Evolutionary conservation across 768 basidiomycete species (phyloP).

Genomic region (Daedaleopsis sinensis): DNA sequence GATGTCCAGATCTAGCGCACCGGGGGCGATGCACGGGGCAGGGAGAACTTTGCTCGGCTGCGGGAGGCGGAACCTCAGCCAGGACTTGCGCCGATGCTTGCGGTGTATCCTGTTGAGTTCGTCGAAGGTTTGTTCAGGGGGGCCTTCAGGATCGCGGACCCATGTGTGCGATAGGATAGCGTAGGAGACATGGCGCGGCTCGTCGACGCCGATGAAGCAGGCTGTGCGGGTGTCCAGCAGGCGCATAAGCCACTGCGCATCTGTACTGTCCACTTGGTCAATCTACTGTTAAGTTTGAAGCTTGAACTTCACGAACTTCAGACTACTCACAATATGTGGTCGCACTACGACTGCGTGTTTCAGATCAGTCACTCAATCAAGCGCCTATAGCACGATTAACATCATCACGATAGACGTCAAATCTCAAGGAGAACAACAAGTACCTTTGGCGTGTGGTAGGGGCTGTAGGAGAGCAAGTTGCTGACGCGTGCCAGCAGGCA

Average conservation of each 20-base stretch:
- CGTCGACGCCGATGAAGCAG: conserved; percentile 3
- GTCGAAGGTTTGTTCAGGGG: conserved; percentile 2
- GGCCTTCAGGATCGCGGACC: neutral
- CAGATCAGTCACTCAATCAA: no score
- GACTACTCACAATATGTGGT: neutral
- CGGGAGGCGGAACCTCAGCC: neutral
- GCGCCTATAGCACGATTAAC: no score
- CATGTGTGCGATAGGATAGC: conserved; percentile 12
- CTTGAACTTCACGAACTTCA: neutral
- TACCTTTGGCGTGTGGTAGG: no score
- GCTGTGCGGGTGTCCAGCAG: conserved; percentile 8
- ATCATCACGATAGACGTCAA: no score
- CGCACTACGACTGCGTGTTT: no score
- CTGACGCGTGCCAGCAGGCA: no score
- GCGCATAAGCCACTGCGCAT: neutral
- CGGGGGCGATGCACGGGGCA: neutral
- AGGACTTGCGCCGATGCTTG: neutral
- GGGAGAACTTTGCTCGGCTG: neutral
- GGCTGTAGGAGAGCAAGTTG: no score
- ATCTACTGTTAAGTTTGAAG: neutral
- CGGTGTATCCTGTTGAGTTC: conserved; percentile 3
- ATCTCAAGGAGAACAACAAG: no score
- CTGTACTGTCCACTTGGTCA: neutral
- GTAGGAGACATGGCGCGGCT: conserved; percentile 3
- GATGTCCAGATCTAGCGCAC: neutral